These are phyloP conservation scores for Tardiomyces blankii DNA, from an alignment of 1,139 yeast genomes.

Conservation along the genomic window DNA sequence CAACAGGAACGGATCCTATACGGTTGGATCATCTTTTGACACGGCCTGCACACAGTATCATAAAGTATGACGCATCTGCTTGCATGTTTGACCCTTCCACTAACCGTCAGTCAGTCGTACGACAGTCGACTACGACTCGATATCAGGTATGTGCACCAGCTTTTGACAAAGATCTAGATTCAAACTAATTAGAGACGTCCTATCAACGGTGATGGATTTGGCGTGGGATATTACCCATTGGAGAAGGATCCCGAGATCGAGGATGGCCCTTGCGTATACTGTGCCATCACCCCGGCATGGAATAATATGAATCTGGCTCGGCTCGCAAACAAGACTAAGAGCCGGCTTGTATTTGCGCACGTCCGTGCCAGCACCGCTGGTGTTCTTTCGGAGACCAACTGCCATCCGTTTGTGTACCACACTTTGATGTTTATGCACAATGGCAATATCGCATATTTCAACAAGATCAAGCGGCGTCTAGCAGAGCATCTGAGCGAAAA, in stretches of 20 bases:
- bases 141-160: conserved; percentile 30
- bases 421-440: conserved; percentile 94
- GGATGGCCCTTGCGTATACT: conserved; percentile 69
- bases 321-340: conserved; percentile 76
- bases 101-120: conserved; percentile 51
- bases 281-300: conserved; percentile 93
- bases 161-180: neutral
- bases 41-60: conserved; percentile 92
- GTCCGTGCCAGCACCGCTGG: conserved; percentile 96
- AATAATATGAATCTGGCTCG: conserved; percentile 83
- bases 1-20: conserved; percentile 59
- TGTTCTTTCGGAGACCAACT: conserved; percentile 83
- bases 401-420: conserved; percentile 86
- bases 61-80: conserved; percentile 37
- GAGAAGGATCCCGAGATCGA: conserved; percentile 38
- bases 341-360: conserved; percentile 81
- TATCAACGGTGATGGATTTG: conserved; percentile 96
- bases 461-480: conserved; percentile 58
- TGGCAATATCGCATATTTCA: conserved; percentile 76
- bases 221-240: conserved; percentile 77
- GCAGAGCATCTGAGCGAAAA: conserved; percentile 67
- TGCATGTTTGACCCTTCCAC: no score
- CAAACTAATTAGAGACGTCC: conserved; percentile 41
- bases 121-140: conserved; percentile 84
- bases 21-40: conserved; percentile 78